Evolutionary conservation across 2,329 filamentous ascomycete genomes (phyloP).

Genomic region (Monilinia fructicola): DNA sequence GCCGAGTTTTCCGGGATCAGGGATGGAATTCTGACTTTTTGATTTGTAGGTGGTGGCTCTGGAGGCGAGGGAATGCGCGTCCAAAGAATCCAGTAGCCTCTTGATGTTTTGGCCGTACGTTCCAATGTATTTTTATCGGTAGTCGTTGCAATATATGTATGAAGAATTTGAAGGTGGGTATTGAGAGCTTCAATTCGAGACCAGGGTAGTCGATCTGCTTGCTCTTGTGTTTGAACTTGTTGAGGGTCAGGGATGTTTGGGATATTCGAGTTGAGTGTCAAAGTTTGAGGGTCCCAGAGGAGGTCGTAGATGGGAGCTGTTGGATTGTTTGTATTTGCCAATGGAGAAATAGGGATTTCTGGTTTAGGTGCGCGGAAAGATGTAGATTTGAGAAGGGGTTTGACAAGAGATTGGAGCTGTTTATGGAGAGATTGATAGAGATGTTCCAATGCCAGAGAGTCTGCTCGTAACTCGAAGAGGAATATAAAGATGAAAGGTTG

Average conservation of each 20-base stretch:
- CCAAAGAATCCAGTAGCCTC: conserved; percentile 72
- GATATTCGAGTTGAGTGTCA: conserved; percentile 62
- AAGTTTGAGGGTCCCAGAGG: conserved; percentile 57
- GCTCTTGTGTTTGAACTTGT: conserved; percentile 33
- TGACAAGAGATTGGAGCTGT: conserved; percentile 59
- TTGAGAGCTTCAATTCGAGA: conserved; percentile 62
- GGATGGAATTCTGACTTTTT: conserved; percentile 24
- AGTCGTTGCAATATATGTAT: conserved; percentile 50
- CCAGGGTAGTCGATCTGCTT: conserved; percentile 46
- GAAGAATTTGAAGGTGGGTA: conserved; percentile 64
- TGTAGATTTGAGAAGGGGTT: conserved; percentile 57
- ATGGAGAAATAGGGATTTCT: conserved; percentile 30
- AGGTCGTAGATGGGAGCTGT: conserved; percentile 56
- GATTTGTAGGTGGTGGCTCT: conserved; percentile 22
- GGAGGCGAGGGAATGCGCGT: conserved; percentile 51
- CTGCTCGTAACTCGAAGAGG: conserved; percentile 63
- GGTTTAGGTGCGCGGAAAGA: conserved; percentile 56
- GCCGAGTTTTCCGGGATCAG: conserved; percentile 26
- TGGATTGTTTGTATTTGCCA: conserved; percentile 25
- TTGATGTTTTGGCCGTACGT: conserved; percentile 63
- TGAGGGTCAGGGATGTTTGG: conserved; percentile 61
- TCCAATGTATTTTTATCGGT: conserved; percentile 51
- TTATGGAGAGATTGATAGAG: conserved; percentile 61
- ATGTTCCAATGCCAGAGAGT: conserved; percentile 54
- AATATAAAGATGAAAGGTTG: conserved; percentile 77